Conservation (phyloP, 441 rosid species). For the Viola pubescens region DNA sequence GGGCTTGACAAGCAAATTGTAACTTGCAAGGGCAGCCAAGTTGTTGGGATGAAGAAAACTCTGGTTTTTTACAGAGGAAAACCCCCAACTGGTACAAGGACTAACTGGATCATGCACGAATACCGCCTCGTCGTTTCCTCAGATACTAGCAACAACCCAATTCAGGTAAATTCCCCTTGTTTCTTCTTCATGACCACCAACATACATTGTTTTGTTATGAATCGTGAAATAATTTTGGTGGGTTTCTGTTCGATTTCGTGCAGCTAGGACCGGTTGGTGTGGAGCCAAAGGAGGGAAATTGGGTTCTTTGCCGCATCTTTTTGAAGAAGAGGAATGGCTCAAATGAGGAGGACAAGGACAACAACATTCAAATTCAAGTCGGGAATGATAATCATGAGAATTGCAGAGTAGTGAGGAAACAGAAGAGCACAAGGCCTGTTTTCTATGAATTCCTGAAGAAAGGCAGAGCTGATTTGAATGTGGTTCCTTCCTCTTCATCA, state of each 20-base stretch:
- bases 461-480: conserved; percentile 48
- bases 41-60: conserved; percentile 91
- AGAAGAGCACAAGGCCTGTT: conserved; percentile 35
- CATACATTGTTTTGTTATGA: background rate
- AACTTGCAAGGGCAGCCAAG: conserved; percentile 45
- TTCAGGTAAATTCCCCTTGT: conserved; percentile 23
- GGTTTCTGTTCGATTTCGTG: conserved; percentile 5
- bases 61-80: conserved; percentile 93
- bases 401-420: conserved; percentile 22
- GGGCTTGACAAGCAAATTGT: conserved; percentile 78
- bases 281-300: conserved; percentile 52
- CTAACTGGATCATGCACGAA: conserved; percentile 99
- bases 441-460: conserved; percentile 69
- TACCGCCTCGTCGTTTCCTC: conserved; percentile 53
- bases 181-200: too few species aligned
- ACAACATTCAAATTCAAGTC: background rate
- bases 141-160: conserved; percentile 23
- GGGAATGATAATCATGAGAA: conserved; percentile 29
- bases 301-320: conserved; percentile 93
- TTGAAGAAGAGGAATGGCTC: conserved; percentile 62
- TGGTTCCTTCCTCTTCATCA: conserved; percentile 51
- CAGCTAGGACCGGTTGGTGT: conserved; percentile 29
- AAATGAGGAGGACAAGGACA: conserved; percentile 35
- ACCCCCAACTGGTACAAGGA: conserved; percentile 74
- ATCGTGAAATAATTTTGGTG: background rate